Evolutionary conservation across 495 filamentous ascomycete species (phyloP).

Genomic region (Lasiosphaeria hispida): DNA sequence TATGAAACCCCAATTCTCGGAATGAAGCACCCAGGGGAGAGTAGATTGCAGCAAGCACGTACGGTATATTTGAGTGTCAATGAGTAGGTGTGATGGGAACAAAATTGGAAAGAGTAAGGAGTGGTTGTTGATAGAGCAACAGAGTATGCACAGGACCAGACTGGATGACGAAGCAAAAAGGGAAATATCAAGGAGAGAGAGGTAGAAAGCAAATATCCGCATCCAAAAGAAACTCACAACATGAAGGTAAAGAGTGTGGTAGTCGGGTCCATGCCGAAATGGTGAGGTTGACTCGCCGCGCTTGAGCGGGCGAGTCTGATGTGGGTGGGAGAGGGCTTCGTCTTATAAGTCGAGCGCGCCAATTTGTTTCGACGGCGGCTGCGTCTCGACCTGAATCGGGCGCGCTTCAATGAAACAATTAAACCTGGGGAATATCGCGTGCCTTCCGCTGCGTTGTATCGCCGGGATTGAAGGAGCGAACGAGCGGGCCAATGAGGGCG

Average conservation of each 20-base stretch:
- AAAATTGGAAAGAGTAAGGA: conserved; percentile 7
- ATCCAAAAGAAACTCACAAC: conserved; percentile 54
- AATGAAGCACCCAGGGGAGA: too few relatives aligned
- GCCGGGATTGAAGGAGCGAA: conserved; percentile 22
- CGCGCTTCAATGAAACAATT: background rate
- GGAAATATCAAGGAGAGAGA: conserved; percentile 6
- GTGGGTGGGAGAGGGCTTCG: conserved; percentile 6
- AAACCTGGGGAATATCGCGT: conserved; percentile 7
- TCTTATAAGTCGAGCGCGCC: conserved; percentile 26
- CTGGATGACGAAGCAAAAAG: conserved; percentile 16
- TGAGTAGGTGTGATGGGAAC: background rate
- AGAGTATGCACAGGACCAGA: conserved; percentile 20
- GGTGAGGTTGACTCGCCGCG: conserved; percentile 24
- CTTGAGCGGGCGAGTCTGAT: conserved; percentile 22
- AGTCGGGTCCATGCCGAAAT: conserved; percentile 56
- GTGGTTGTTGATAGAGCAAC: background rate
- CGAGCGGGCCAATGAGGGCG: conserved; percentile 29
- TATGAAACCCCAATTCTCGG: too few relatives aligned
- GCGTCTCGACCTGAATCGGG: conserved; percentile 3
- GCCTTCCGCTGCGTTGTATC: background rate
- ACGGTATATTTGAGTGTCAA: background rate
- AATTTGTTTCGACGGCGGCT: conserved; percentile 3
- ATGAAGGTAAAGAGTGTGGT: conserved; percentile 75
- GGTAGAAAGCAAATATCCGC: conserved; percentile 29
- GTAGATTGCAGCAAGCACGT: too few relatives aligned